These are phyloP conservation scores for Huntiella savannae DNA, from an alignment of 2,329 filamentous ascomycete species.

Conservation along the genomic window DNA sequence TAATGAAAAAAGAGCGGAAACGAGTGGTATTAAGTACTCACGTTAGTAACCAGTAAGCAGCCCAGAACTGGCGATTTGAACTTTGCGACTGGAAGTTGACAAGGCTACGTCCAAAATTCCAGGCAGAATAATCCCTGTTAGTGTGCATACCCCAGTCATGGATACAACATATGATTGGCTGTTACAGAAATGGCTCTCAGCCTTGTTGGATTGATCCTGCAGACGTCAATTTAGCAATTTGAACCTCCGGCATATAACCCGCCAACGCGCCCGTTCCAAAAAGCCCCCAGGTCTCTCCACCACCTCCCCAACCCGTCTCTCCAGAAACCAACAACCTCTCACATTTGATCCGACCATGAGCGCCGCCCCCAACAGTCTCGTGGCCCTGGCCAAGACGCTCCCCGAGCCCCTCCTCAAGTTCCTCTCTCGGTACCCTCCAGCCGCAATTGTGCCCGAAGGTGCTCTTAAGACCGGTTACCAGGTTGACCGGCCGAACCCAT, in stretches of 20 bases:
- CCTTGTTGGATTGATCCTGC: neutral
- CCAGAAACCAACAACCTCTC: neutral
- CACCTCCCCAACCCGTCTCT: neutral
- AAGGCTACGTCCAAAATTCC: constrained; percentile 3
- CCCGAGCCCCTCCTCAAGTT: constrained; percentile 66
- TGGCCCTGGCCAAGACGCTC: constrained; percentile 49
- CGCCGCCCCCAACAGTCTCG: constrained; percentile 15
- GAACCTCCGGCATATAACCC: neutral
- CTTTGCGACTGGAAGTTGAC: neutral
- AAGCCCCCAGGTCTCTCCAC: neutral
- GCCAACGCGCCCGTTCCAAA: neutral
- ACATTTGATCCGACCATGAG: constrained; percentile 16
- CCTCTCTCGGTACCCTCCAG: constrained; percentile 75
- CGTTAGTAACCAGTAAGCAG: no score
- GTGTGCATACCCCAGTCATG: no score
- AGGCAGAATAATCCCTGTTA: neutral
- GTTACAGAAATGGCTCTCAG: neutral
- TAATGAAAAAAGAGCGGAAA: neutral
- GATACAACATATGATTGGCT: neutral
- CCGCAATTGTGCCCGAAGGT: constrained; percentile 31
- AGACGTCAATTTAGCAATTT: neutral
- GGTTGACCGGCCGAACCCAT: constrained; percentile 52
- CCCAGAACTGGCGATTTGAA: no score
- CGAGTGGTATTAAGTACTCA: no score
- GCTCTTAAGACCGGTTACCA: constrained; percentile 30